A percentile compares a stretch with the other conserved stretches of the same genome.
phyloP scores from a whole-genome alignment of 352 stramenopile genomes.

The Pythium sukuiense region DNA sequence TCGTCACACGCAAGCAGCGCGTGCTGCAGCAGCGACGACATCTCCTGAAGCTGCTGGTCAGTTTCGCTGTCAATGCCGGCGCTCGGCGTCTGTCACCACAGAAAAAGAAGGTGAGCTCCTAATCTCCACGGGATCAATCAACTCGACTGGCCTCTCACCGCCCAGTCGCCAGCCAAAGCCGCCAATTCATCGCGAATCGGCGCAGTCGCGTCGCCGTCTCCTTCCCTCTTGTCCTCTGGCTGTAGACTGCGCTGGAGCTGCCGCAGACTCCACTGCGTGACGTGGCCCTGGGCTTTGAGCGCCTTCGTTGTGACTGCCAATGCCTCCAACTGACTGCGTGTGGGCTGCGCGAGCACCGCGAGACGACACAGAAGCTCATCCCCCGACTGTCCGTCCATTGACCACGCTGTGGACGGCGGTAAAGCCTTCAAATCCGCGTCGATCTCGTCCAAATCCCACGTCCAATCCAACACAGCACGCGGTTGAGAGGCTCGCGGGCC shows the following conservation, averaged over 20 bases:
- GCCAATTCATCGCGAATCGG: constrained; percentile 25
- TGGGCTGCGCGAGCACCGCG: constrained; percentile 11
- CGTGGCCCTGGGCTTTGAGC: constrained; percentile 39
- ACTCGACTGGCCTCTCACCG: not conserved
- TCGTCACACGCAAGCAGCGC: constrained; percentile 31
- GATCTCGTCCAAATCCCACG: constrained; percentile 40
- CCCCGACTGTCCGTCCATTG: not conserved
- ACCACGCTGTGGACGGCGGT: constrained; percentile 5
- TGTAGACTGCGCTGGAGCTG: constrained; percentile 31
- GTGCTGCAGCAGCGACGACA: constrained; percentile 41
- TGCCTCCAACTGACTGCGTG: not conserved
- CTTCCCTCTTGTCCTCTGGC: not conserved
- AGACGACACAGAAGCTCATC: constrained; percentile 15
- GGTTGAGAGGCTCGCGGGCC: not conserved
- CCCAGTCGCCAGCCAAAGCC: constrained; percentile 26
- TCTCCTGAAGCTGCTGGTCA: constrained; percentile 37
- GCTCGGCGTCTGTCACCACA: not conserved
- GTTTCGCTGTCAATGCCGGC: not conserved
- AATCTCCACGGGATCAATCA: not conserved
- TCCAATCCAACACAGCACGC: constrained; percentile 26
- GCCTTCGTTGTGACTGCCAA: constrained; percentile 21
- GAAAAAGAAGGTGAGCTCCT: not conserved
- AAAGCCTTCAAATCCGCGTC: constrained; percentile 26
- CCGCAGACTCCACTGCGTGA: constrained; percentile 42
- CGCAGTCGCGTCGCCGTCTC: not conserved